A percentile compares a stretch with the other conserved stretches of the same genome.
phyloP scores from a whole-genome alignment of 805 yeast species.

The Ogataea degrootiae region DNA sequence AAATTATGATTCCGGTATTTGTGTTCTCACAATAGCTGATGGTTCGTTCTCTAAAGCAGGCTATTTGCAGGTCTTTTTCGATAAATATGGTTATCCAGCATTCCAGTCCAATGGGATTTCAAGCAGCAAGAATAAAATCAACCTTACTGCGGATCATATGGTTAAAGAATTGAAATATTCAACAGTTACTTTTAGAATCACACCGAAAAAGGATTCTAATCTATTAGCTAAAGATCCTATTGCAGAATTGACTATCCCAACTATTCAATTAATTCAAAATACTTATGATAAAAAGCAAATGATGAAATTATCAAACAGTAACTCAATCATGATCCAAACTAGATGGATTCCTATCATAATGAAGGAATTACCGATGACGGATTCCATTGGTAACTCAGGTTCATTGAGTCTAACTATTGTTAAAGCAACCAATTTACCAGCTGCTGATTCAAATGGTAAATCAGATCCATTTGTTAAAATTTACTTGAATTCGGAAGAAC shows the following conservation, averaged over 20 bases:
- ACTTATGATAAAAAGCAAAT: slow-evolving; percentile 60
- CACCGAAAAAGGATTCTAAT: slow-evolving; percentile 48
- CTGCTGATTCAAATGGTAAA: slow-evolving; percentile 90
- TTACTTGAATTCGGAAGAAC: slow-evolving; percentile 56
- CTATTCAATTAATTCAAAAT: slow-evolving; percentile 57
- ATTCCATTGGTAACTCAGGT: slow-evolving; percentile 74
- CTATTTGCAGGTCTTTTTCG: slow-evolving; percentile 72
- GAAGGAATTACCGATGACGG: slow-evolving; percentile 62
- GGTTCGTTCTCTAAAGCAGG: slow-evolving; percentile 55
- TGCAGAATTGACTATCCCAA: slow-evolving; percentile 62
- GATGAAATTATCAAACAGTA: slow-evolving; percentile 39
- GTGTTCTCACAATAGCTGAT: slow-evolving; percentile 60
- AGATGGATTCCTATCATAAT: slow-evolving; percentile 77
- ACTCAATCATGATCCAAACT: slow-evolving; percentile 48
- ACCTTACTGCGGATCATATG: slow-evolving; percentile 62
- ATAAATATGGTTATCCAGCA: slow-evolving; percentile 64
- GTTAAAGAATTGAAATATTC: slow-evolving; percentile 77
- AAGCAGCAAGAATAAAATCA: slow-evolving; percentile 32
- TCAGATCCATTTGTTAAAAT: slow-evolving; percentile 87
- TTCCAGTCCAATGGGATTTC: slow-evolving; percentile 53
- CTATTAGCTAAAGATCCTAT: slow-evolving; percentile 48
- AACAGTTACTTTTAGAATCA: slow-evolving; percentile 53
- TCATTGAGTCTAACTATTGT: slow-evolving; percentile 54
- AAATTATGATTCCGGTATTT: slow-evolving; percentile 66
- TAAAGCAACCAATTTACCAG: slow-evolving; percentile 61